Evolutionary conservation across 1,139 yeast species (phyloP).

Genomic region (Saccharomycopsis crataegensis): DNA sequence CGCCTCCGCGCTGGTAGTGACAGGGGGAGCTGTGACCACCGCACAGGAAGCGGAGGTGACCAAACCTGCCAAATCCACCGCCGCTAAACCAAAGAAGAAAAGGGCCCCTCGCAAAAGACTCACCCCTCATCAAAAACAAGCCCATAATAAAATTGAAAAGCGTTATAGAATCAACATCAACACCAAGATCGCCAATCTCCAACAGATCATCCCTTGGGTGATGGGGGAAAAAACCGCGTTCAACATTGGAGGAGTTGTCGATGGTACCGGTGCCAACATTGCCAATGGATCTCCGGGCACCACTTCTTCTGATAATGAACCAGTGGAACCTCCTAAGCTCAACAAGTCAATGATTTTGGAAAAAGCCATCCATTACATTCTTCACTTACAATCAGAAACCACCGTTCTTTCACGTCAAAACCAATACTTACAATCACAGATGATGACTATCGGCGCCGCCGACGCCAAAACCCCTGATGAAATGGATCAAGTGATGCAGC

Average conservation of each 20-base stretch:
- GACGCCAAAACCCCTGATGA: too few relatives aligned
- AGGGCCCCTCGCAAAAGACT: slow-evolving; percentile 51
- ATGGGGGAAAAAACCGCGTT: slow-evolving; percentile 53
- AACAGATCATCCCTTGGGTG: slow-evolving; percentile 58
- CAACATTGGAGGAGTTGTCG: slow-evolving; percentile 30
- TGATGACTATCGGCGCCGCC: not conserved
- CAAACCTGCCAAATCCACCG: not conserved
- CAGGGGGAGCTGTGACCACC: not conserved
- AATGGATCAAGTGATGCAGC: too few relatives aligned
- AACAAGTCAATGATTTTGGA: slow-evolving; percentile 62
- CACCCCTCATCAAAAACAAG: slow-evolving; percentile 57
- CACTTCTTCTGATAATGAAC: slow-evolving; percentile 22
- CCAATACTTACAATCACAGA: not conserved
- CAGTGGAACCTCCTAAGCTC: slow-evolving; percentile 31
- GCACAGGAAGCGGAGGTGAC: not conserved
- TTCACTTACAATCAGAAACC: slow-evolving; percentile 33
- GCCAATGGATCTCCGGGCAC: slow-evolving; percentile 5
- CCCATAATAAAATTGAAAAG: slow-evolving; percentile 65
- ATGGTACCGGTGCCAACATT: slow-evolving; percentile 1
- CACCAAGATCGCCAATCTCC: slow-evolving; percentile 61
- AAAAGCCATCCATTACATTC: slow-evolving; percentile 55
- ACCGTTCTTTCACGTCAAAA: not conserved
- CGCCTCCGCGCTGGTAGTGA: not conserved
- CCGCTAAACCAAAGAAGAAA: slow-evolving; percentile 28
- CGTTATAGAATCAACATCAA: slow-evolving; percentile 67